Evolutionary conservation across 805 yeast species (phyloP), one percentile per base, ranked within the genome.

Genomic region (Vanderwaltozyma yarrowii): DNA sequence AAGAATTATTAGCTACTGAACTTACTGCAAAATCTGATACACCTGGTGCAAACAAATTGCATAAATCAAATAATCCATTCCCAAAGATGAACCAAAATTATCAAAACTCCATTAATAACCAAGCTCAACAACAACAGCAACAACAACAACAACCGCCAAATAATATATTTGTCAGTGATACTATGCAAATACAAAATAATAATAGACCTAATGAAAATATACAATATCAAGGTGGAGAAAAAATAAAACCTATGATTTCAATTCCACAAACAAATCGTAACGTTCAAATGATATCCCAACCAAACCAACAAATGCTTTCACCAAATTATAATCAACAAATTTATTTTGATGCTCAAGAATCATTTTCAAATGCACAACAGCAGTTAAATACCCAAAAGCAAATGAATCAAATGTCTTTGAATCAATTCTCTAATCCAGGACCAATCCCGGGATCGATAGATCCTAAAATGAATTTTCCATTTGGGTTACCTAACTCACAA

Each of bases 21-120:
- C 26, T 21, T 16, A 28, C 40, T 24, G 33, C 36, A 9, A 30
- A 37, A 27, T 26, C 41, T 7, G 44, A 38, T 15, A 24, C 19
- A 11, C 12, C 31, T 11, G 31, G 28, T 24, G 20, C 21, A 6
- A 37, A 29, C 7, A 57, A 47, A 41, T 60, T 55, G 35, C 56
- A 58, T 42, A 60, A 60, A 44, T 49, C 61, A 3, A 56, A 51
- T 32, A 60, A 60, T 41, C 64, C 64, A n/a, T 60, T 60, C 27
- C 64, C 63, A 15, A 52, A 46, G 35, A 53, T 56, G 44, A 37
- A 23, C 3, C 25, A 25, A 24, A 30, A 17, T 18, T 19, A 35
- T 18, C 20, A 32, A 12, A 17, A 20, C 10, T 25, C 27, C 13
- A 8, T 3, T 20, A 28, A 27, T 29, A 21, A 21, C 9, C 9